phyloP scores from a whole-genome alignment of 75 land plant species.

The Pinus albicaulis region DNA sequence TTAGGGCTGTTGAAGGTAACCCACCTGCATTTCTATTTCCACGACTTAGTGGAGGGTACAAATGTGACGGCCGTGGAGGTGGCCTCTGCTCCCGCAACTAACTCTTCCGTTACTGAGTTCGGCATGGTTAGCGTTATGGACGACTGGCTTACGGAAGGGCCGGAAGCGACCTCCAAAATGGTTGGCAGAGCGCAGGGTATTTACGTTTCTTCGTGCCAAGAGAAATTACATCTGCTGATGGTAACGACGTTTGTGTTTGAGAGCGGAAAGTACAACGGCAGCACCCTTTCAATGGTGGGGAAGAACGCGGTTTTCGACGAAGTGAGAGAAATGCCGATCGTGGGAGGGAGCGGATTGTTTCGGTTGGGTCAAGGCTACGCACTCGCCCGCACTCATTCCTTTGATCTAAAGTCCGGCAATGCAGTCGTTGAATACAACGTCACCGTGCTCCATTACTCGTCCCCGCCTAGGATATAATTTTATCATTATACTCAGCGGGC shows the following conservation, averaged over 20 bases:
- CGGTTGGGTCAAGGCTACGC: constrained; percentile 19
- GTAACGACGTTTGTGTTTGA: constrained; percentile 9
- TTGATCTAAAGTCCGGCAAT: not conserved
- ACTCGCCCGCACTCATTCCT: not conserved
- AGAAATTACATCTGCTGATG: constrained; percentile 9
- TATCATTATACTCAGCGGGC: no score
- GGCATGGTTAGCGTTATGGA: constrained; percentile 25
- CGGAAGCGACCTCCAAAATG: constrained; percentile 7
- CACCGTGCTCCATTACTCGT: constrained; percentile 20
- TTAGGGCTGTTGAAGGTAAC: no score
- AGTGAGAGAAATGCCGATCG: constrained; percentile 21
- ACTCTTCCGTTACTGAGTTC: constrained; percentile 16
- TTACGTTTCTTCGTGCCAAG: not conserved
- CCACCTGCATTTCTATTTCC: no score
- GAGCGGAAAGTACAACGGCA: constrained; percentile 7
- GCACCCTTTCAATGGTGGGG: constrained; percentile 18
- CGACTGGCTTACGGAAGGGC: constrained; percentile 20
- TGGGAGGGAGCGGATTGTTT: constrained; percentile 22
- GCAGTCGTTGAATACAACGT: constrained; percentile 24
- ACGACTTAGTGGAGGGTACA: no score
- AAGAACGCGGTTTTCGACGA: not conserved
- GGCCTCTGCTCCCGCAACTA: constrained; percentile 14
- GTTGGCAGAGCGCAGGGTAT: constrained; percentile 27
- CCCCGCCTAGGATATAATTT: no score
- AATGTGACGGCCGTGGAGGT: constrained; percentile 35